Evolutionary conservation across 805 yeast genomes (phyloP).

Genomic region (Zygosaccharomyces pseudorouxii): DNA sequence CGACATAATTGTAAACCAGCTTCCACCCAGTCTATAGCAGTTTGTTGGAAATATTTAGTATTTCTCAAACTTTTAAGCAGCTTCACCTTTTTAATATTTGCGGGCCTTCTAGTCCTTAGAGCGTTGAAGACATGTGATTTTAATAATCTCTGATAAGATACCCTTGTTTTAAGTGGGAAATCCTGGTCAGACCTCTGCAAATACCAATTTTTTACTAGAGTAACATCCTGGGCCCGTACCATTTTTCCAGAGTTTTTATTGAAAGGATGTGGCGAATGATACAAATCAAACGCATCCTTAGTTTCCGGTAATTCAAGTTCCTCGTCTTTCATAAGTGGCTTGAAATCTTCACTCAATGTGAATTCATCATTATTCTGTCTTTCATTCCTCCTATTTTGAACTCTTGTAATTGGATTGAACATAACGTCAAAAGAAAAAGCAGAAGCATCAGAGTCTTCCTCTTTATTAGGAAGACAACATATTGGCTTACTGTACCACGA

Average conservation of each 20-base stretch:
- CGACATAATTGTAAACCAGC: constrained; percentile 92
- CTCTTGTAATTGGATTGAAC: constrained; percentile 50
- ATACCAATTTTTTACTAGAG: constrained; percentile 80
- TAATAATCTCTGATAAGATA: constrained; percentile 85
- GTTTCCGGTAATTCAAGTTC: constrained; percentile 45
- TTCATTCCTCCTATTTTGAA: constrained; percentile 29
- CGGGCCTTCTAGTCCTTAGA: constrained; percentile 46
- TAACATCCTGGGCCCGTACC: constrained; percentile 84
- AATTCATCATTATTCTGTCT: constrained; percentile 30
- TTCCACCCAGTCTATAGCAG: constrained; percentile 96
- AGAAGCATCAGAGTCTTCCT: constrained; percentile 45
- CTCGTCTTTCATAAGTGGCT: constrained; percentile 49
- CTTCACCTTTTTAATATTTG: constrained; percentile 48
- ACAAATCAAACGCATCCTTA: constrained; percentile 58
- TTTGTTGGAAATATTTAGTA: constrained; percentile 87
- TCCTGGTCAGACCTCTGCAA: constrained; percentile 57
- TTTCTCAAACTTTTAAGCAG: constrained; percentile 61
- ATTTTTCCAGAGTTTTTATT: constrained; percentile 66
- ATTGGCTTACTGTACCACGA: constrained; percentile 64
- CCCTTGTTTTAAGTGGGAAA: constrained; percentile 70
- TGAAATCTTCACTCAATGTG: constrained; percentile 38
- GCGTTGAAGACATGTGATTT: constrained; percentile 71
- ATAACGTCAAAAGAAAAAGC: constrained; percentile 53
- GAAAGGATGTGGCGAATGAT: constrained; percentile 83
- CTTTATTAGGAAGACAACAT: constrained; percentile 45